Evolutionary conservation across 2,329 filamentous ascomycete genomes (phyloP).

Genomic region (Sporothrix sp.): DNA sequence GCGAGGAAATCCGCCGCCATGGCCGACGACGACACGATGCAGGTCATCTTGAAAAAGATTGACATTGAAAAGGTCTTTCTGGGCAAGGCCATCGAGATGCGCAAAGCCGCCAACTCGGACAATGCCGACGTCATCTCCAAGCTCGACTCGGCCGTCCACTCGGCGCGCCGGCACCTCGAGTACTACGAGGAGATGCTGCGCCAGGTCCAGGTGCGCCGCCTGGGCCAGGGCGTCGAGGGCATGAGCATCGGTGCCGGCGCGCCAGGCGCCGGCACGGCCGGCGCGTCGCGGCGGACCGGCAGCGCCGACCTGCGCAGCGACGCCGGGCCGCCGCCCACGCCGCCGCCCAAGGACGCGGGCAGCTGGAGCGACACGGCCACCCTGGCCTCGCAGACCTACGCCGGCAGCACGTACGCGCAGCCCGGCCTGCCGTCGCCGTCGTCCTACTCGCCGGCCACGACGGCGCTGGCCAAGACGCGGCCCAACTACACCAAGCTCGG

Average conservation of each 20-base stretch:
- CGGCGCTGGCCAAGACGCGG: conserved; percentile 55
- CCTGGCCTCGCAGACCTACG: conserved; percentile 46
- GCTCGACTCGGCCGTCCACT: conserved; percentile 88
- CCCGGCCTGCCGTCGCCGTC: conserved; percentile 32
- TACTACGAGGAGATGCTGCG: conserved; percentile 90
- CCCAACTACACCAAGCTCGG: conserved; percentile 96
- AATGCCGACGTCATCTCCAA: conserved; percentile 85
- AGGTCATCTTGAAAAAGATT: conserved; percentile 91
- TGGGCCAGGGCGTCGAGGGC: conserved; percentile 56
- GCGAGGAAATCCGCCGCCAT: conserved; percentile 38
- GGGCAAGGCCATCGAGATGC: conserved; percentile 88
- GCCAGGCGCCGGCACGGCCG: conserved; percentile 16
- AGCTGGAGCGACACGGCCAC: conserved; percentile 42
- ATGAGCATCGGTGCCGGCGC: conserved; percentile 47
- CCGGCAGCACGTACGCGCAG: conserved; percentile 35
- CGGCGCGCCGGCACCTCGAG: conserved; percentile 73
- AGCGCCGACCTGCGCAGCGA: conserved; percentile 38
- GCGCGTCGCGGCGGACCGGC: conserved; percentile 30
- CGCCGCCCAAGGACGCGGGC: conserved; percentile 62
- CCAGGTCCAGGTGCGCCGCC: conserved; percentile 74
- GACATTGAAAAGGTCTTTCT: conserved; percentile 94
- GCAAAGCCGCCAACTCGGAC: conserved; percentile 67
- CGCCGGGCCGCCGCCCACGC: conserved; percentile 44
- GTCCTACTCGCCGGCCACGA: conserved; percentile 5
- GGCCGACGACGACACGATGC: conserved; percentile 56